phyloP scores from a whole-genome alignment of 108 stramenopile genomes.

The Schizochytrium sp. region DNA sequence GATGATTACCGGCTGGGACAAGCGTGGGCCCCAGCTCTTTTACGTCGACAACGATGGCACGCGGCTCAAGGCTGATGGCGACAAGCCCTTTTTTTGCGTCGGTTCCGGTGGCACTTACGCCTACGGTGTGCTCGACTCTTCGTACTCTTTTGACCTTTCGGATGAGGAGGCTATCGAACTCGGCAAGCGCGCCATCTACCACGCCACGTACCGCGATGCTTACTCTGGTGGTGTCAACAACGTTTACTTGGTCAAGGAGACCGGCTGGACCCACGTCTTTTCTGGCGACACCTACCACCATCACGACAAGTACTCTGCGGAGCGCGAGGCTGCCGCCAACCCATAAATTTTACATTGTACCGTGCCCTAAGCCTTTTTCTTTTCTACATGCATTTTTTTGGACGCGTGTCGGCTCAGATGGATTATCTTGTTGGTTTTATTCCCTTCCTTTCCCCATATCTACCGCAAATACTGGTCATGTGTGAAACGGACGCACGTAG shows the following conservation, averaged over 20 bases:
- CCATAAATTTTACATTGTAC: neutral
- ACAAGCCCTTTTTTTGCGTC: slow-evolving; percentile 69
- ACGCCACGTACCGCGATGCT: slow-evolving; percentile 99
- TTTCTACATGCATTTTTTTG: no score
- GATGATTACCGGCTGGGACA: slow-evolving; percentile 48
- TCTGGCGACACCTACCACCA: slow-evolving; percentile 93
- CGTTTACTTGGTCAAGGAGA: slow-evolving; percentile 88
- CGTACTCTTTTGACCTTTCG: slow-evolving; percentile 83
- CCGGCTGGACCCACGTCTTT: slow-evolving; percentile 90
- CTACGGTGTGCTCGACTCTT: slow-evolving; percentile 93
- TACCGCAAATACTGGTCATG: no score
- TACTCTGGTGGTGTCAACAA: slow-evolving; percentile 84
- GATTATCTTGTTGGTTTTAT: no score
- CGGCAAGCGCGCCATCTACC: slow-evolving; percentile 97
- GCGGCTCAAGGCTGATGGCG: slow-evolving; percentile 80
- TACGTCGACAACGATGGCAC: slow-evolving; percentile 99
- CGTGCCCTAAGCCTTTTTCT: no score
- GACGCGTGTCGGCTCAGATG: no score
- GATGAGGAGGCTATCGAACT: slow-evolving; percentile 98
- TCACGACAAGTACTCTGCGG: slow-evolving; percentile 75
- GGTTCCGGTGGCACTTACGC: slow-evolving; percentile 98
- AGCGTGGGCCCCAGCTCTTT: slow-evolving; percentile 70
- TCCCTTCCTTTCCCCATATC: no score
- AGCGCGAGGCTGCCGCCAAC: slow-evolving; percentile 19
- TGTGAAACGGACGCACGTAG: no score